These are phyloP conservation scores for Talaromyces marneffei DNA, from an alignment of 2,329 filamentous ascomycete genomes.

Conservation along the genomic window DNA sequence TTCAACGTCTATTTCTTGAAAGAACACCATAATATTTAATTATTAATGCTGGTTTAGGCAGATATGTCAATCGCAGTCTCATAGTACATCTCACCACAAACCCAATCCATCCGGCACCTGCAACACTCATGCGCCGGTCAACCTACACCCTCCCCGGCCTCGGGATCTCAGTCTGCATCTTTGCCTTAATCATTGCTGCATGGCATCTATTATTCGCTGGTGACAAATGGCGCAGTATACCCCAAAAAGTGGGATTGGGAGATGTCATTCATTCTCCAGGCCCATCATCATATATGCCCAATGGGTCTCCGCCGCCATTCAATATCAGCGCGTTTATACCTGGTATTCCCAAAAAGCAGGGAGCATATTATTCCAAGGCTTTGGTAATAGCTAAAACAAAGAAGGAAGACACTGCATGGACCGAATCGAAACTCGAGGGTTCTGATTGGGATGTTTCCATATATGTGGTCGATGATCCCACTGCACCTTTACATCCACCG, in stretches of 20 bases:
- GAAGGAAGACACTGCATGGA: conserved; percentile 29
- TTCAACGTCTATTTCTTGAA: background rate
- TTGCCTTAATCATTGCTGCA: conserved; percentile 24
- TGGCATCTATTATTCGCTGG: conserved; percentile 23
- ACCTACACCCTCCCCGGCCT: conserved; percentile 22
- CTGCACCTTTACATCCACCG: conserved; percentile 46
- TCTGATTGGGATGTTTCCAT: conserved; percentile 42
- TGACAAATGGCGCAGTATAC: conserved; percentile 29
- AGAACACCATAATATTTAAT: background rate
- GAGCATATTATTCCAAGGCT: conserved; percentile 47
- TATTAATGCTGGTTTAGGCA: background rate
- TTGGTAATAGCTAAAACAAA: conserved; percentile 37
- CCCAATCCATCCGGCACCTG: background rate
- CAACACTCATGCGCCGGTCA: background rate
- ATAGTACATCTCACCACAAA: too few relatives aligned
- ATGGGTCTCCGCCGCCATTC: conserved; percentile 9
- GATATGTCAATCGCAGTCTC: background rate
- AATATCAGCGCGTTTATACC: conserved; percentile 24
- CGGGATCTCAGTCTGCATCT: conserved; percentile 26
- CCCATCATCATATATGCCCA: conserved; percentile 8
- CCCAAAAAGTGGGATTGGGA: conserved; percentile 35
- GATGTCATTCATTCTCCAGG: conserved; percentile 20
- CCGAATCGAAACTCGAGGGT: conserved; percentile 48
- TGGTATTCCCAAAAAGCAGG: conserved; percentile 39
- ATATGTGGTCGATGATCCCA: conserved; percentile 50